These are phyloP conservation scores for Trichoderma sp. DNA, from an alignment of 2,329 filamentous ascomycete genomes.

Conservation along the genomic window DNA sequence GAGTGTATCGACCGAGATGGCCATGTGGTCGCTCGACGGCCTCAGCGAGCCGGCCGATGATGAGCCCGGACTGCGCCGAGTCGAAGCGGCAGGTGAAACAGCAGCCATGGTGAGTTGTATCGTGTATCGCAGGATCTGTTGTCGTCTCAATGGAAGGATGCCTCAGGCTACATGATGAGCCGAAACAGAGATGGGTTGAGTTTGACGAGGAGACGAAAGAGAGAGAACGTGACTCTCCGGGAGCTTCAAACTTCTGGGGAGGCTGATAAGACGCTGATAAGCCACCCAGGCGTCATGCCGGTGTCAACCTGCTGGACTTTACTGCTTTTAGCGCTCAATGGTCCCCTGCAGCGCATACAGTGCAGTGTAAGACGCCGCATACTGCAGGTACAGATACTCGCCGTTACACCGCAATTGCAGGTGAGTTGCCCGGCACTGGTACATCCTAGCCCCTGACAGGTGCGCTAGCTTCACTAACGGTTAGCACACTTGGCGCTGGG, in stretches of 20 bases:
- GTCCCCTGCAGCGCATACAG: not conserved
- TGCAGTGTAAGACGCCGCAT: not conserved
- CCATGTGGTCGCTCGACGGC: constrained; percentile 27
- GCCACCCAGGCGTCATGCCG: not conserved
- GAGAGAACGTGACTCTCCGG: not conserved
- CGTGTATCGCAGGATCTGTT: not conserved
- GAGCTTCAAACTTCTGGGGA: not conserved
- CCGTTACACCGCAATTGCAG: not conserved
- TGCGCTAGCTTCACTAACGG: not conserved
- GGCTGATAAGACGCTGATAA: not conserved
- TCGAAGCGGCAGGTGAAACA: constrained; percentile 31
- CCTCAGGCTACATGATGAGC: constrained; percentile 5
- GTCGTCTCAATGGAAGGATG: not conserved
- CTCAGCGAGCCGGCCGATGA: constrained; percentile 35
- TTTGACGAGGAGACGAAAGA: not conserved
- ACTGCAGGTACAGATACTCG: not conserved
- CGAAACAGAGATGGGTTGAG: not conserved
- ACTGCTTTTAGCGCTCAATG: not conserved
- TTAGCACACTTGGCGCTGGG: not conserved
- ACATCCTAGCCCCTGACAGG: not conserved
- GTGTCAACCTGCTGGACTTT: not conserved
- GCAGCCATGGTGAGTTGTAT: constrained; percentile 30
- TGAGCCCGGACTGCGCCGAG: constrained; percentile 38
- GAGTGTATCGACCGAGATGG: constrained; percentile 64
- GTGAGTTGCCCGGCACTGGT: not conserved